Conservation (phyloP, 148 eudicot species). For the Chenopodium suecicum region DNA sequence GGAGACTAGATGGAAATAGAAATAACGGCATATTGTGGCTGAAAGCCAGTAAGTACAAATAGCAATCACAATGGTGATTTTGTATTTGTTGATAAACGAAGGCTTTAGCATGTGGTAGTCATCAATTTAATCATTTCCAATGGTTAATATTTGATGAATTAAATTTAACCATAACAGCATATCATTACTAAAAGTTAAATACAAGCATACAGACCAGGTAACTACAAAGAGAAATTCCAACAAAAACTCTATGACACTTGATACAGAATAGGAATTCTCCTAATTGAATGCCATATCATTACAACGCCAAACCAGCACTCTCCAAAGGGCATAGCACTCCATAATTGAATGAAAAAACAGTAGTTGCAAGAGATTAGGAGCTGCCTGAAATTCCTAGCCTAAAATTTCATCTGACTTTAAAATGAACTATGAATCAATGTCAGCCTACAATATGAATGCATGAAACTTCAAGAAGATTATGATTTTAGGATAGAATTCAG, state of each 20-base stretch:
- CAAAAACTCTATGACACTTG: not conserved
- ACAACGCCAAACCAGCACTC: not conserved
- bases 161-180: not conserved
- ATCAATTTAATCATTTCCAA: not conserved
- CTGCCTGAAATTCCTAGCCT: not conserved
- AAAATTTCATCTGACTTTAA: not conserved
- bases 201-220: not conserved
- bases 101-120: not conserved
- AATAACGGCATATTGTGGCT: not conserved
- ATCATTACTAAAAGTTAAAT: not conserved
- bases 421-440: not conserved
- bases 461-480: not conserved
- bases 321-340: too few species aligned
- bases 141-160: not conserved
- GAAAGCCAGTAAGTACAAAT: not conserved
- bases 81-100: not conserved
- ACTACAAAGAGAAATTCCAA: not conserved
- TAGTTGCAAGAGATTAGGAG: not conserved
- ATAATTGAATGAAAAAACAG: not conserved
- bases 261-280: not conserved
- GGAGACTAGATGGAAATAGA: not conserved
- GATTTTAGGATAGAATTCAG: not conserved
- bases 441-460: not conserved
- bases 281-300: not conserved
- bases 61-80: not conserved